Conservation (phyloP, 805 yeast genomes). For the Candida sakaeoensis region DNA sequence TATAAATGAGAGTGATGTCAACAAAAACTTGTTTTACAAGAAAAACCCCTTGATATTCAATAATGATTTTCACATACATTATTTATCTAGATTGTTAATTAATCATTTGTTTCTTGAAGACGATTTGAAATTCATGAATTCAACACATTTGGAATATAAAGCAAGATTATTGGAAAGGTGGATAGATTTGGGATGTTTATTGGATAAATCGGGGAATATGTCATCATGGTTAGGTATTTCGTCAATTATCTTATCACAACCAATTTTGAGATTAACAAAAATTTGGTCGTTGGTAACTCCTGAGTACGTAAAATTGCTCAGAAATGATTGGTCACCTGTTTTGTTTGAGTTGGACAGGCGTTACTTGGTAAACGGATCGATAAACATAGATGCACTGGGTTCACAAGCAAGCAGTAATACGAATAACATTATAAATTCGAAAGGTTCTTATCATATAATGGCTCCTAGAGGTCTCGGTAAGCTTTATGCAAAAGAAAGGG, state of each 20-base stretch:
- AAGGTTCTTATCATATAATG: constrained; percentile 63
- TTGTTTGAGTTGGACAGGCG: constrained; percentile 83
- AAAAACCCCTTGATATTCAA: constrained; percentile 78
- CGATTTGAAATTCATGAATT: constrained; percentile 12
- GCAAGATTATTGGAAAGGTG: constrained; percentile 73
- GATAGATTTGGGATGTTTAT: constrained; percentile 76
- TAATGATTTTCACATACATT: constrained; percentile 64
- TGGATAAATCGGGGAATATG: constrained; percentile 85
- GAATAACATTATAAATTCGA: constrained; percentile 19
- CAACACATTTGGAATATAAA: constrained; percentile 37
- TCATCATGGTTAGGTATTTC: constrained; percentile 92
- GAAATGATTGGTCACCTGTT: constrained; percentile 89
- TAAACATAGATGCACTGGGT: constrained; percentile 2
- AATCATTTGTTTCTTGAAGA: constrained; percentile 63
- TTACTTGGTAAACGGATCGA: constrained; percentile 41
- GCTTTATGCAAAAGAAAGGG: constrained; percentile 68
- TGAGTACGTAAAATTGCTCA: constrained; percentile 54
- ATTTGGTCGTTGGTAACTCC: constrained; percentile 74
- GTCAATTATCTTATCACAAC: constrained; percentile 75
- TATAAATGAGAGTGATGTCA: constrained; percentile 19
- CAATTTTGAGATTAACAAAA: constrained; percentile 66
- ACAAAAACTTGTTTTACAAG: constrained; percentile 37
- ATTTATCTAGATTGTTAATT: constrained; percentile 65
- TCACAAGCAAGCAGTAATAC: constrained; percentile 2
- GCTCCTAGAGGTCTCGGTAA: constrained; percentile 87